Evolutionary conservation across 805 yeast species (phyloP), one percentile per base, ranked within the genome.

Genomic region (Cyberlindnera lachancei): DNA sequence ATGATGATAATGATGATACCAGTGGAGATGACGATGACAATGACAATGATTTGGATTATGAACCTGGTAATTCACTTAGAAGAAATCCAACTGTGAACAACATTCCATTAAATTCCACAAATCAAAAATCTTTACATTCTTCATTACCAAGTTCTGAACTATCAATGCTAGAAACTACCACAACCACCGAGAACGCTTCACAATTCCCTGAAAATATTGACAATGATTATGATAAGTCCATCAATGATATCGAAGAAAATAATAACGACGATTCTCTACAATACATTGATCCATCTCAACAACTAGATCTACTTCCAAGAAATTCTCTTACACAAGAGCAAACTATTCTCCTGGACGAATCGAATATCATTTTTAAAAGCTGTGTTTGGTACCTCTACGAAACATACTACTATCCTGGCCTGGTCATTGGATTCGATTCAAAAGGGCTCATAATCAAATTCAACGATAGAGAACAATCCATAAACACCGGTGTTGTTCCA

Each of bases 381-480:
- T 63, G 71, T 27, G 77, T 75, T 2, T 76, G 79, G 79, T 74
- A 72, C 10, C 60, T 63, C 12, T 66, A 64, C 40, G 62, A 64
- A 35, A 58, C 68, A 25, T 66, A 64, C 28, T 61, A 62, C 50
- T 73, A 68, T 40, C 71, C 82, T 1, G 84, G 79, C 0, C 45
- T 50, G 3, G 46, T 73, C 1, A 29, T 56, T 6, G 36, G 43
- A 5, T 39, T 42, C 2, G 46, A 27, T 7, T 15, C 48, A 11
- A 63, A 59, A 4, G 39, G 36, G 4, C 38, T 40, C 7, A 50
- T 55, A 6, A 65, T 68, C 4, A 56, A 56, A 33, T 67, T 66
- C 41, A 55, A 50, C n/a, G 73, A 65, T 30, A 62, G 64, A 0
- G 32, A 42, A 2, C 60, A 44, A 23, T 43, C 48, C 2, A 56